A percentile compares a stretch with the other conserved stretches of the same genome.
These are phyloP conservation scores for Spirogloea muscicola DNA, from an alignment of 139 green algal genomes.

Conservation along the genomic window DNA sequence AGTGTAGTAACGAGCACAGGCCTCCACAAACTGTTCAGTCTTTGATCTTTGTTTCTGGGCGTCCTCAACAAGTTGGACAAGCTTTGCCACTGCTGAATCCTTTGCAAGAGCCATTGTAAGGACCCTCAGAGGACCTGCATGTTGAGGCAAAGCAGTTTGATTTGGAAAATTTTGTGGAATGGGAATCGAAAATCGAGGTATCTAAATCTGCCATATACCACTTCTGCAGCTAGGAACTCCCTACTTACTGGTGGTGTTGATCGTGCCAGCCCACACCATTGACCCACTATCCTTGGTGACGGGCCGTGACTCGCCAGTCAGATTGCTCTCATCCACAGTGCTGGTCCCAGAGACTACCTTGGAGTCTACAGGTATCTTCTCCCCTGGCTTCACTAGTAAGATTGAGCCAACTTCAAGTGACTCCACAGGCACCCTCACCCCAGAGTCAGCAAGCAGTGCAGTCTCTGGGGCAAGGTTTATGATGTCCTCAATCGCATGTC, in stretches of 20 bases:
- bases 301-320: constrained; percentile 68
- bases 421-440: constrained; percentile 18
- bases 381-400: constrained; percentile 52
- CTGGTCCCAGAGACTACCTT: constrained; percentile 56
- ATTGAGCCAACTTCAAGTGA: background rate
- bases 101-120: constrained; percentile 51
- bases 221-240: too few relatives aligned
- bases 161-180: too few relatives aligned
- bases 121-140: constrained; percentile 52
- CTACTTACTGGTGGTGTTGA: constrained; percentile 48
- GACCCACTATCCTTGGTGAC: constrained; percentile 56
- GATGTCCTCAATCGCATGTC: constrained; percentile 4
- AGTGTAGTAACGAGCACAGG: constrained; percentile 71
- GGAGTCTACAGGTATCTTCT: constrained; percentile 71
- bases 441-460: constrained; percentile 3
- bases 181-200: too few relatives aligned
- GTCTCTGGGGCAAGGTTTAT: constrained; percentile 8
- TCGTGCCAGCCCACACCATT: constrained; percentile 55
- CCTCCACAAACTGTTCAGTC: constrained; percentile 57
- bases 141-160: too few relatives aligned
- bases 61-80: constrained; percentile 66
- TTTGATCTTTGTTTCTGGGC: constrained; percentile 54
- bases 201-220: too few relatives aligned
- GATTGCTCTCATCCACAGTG: constrained; percentile 67
- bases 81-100: constrained; percentile 64